Conservation (phyloP, 2,329 filamentous ascomycete genomes). For the Fusarium miscanthi region DNA sequence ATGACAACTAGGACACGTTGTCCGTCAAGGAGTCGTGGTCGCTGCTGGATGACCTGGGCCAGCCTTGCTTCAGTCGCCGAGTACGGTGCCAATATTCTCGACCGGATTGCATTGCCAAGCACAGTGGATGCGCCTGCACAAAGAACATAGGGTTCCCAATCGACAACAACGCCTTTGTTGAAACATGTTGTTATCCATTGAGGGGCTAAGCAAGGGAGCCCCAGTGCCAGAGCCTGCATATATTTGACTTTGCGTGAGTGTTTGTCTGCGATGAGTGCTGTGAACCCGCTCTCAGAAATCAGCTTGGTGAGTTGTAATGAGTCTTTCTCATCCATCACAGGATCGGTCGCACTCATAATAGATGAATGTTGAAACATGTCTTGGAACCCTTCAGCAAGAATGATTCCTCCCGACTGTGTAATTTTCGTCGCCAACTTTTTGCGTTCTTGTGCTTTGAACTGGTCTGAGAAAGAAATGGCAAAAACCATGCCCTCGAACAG, state of each 20-base stretch:
- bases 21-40: constrained; percentile 72
- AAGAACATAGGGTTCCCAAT: constrained; percentile 85
- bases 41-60: constrained; percentile 63
- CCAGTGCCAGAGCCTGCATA: constrained; percentile 92
- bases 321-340: constrained; percentile 46
- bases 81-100: constrained; percentile 74
- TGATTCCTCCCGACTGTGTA: constrained; percentile 73
- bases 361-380: constrained; percentile 73
- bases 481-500: constrained; percentile 88
- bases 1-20: constrained; percentile 79
- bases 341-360: constrained; percentile 49
- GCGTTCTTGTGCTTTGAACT: constrained; percentile 55
- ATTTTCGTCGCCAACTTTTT: constrained; percentile 70
- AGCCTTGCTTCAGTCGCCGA: constrained; percentile 68
- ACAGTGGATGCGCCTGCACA: constrained; percentile 84
- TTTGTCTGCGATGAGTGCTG: constrained; percentile 85
- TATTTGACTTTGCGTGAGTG: constrained; percentile 92
- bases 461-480: constrained; percentile 77
- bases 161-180: constrained; percentile 67
- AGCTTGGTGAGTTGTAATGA: constrained; percentile 64
- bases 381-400: constrained; percentile 82
- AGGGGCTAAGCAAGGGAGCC: constrained; percentile 84
- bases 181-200: constrained; percentile 85
- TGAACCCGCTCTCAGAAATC: constrained; percentile 74
- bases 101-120: constrained; percentile 81